Percentiles rank a stretch among this genome's conserved stretches.
These are phyloP conservation scores for Colletotrichum australisinense DNA, from an alignment of 2,329 filamentous ascomycete species.

Conservation along the genomic window DNA sequence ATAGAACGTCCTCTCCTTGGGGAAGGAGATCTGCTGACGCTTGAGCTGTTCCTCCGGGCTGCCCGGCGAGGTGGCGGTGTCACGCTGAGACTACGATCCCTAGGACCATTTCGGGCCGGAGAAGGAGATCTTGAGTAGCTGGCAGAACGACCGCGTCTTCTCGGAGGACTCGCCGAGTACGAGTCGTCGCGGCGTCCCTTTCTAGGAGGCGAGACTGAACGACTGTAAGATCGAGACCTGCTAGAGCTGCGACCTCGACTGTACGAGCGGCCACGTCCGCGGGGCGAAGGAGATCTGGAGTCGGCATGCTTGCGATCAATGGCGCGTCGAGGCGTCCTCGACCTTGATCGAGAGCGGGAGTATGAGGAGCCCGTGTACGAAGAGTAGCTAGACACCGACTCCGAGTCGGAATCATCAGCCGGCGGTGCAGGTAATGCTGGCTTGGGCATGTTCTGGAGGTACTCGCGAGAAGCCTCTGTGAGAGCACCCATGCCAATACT, in stretches of 20 bases:
- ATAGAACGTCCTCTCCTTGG: slow-evolving; percentile 37
- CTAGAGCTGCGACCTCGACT: slow-evolving; percentile 48
- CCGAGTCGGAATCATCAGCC: slow-evolving; percentile 71
- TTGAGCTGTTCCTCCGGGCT: slow-evolving; percentile 48
- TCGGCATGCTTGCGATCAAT: slow-evolving; percentile 50
- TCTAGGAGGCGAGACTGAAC: slow-evolving; percentile 35
- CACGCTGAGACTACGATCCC: slow-evolving; percentile 30
- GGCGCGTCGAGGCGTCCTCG: slow-evolving; percentile 51
- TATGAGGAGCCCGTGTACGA: slow-evolving; percentile 76
- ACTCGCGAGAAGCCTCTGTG: slow-evolving; percentile 94
- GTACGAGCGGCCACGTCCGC: slow-evolving; percentile 44
- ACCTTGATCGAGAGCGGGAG: slow-evolving; percentile 63
- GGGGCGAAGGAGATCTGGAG: slow-evolving; percentile 45
- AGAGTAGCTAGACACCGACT: slow-evolving; percentile 82
- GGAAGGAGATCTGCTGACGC: slow-evolving; percentile 44
- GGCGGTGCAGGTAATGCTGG: slow-evolving; percentile 79
- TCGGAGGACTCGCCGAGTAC: slow-evolving; percentile 45
- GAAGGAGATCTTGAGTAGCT: slow-evolving; percentile 44
- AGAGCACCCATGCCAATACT: slow-evolving; percentile 95
- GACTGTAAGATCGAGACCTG: slow-evolving; percentile 49
- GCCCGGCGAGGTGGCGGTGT: slow-evolving; percentile 37
- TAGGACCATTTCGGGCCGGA: slow-evolving; percentile 41
- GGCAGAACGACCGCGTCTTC: slow-evolving; percentile 39
- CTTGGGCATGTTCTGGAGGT: slow-evolving; percentile 89
- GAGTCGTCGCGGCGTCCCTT: slow-evolving; percentile 37